A percentile compares a stretch with the other conserved stretches of the same genome.
phyloP scores from a whole-genome alignment of 495 filamentous ascomycete species.

The Achaetomiella virescens region DNA sequence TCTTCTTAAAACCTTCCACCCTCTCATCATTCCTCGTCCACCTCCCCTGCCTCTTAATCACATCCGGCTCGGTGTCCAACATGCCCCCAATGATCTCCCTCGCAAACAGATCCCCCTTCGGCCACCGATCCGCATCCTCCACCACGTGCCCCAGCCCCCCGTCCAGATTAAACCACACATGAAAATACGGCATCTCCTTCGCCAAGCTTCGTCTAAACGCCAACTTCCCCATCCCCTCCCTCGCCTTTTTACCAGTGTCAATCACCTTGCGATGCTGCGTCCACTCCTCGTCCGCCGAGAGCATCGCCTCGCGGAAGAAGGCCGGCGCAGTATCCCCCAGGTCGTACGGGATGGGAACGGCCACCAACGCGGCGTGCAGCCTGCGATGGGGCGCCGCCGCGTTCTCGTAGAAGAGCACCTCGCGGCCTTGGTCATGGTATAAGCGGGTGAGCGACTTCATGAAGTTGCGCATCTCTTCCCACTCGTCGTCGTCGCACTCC shows the following conservation, averaged over 20 bases:
- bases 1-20: conserved; percentile 71
- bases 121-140: conserved; percentile 83
- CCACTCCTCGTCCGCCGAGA: conserved; percentile 86
- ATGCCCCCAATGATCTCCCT: conserved; percentile 90
- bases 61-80: conserved; percentile 73
- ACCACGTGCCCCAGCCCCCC: conserved; percentile 91
- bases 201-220: conserved; percentile 79
- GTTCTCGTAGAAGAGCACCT: conserved; percentile 97
- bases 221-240: conserved; percentile 63
- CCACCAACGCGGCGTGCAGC: conserved; percentile 79
- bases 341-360: conserved; percentile 78
- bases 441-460: conserved; percentile 93
- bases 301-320: conserved; percentile 92
- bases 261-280: conserved; percentile 91
- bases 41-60: conserved; percentile 85
- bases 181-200: conserved; percentile 99
- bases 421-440: conserved; percentile 84
- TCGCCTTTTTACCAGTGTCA: conserved; percentile 68
- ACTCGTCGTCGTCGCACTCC: conserved; percentile 98
- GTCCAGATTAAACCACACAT: conserved; percentile 91
- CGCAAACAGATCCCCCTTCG: conserved; percentile 87
- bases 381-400: conserved; percentile 74
- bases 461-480: conserved; percentile 98
- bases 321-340: conserved; percentile 86
- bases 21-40: conserved; percentile 74